phyloP scores from a whole-genome alignment of 1,284 basidiomycete genomes.

The Omphalotus olearius region DNA sequence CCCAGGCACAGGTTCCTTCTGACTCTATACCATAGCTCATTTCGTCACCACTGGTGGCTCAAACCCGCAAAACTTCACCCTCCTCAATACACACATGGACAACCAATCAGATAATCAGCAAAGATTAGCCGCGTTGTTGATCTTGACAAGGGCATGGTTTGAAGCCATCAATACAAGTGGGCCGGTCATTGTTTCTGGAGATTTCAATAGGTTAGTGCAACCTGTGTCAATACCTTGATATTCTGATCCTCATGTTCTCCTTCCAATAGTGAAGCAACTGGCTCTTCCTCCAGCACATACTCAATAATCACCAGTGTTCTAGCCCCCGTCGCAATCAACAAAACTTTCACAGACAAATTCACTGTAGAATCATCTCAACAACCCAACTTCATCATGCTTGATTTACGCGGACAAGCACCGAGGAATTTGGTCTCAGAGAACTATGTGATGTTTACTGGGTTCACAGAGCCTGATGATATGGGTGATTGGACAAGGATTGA shows the following conservation, averaged over 20 bases:
- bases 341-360: conserved; percentile 40
- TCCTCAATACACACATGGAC: too few species aligned
- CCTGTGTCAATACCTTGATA: conserved; percentile 19
- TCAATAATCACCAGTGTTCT: conserved; percentile 41
- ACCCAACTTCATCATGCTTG: conserved; percentile 39
- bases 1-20: too few species aligned
- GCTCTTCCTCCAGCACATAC: conserved; percentile 46
- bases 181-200: too few species aligned
- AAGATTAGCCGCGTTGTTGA: too few species aligned
- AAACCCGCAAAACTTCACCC: too few species aligned
- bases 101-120: too few species aligned
- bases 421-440: conserved; percentile 40
- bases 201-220: conserved; percentile 27
- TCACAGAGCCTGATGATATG: conserved; percentile 21
- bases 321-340: conserved; percentile 36
- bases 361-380: conserved; percentile 26
- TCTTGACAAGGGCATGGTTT: too few species aligned
- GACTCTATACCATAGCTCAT: too few species aligned
- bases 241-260: background rate
- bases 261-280: conserved; percentile 30
- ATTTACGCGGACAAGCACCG: conserved; percentile 40
- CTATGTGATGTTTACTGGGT: conserved; percentile 55
- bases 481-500: too few species aligned
- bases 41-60: too few species aligned
- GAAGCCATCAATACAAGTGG: too few species aligned